Conservation (phyloP, 2,329 filamentous ascomycete species). For the Pyrenochaeta sp. region DNA sequence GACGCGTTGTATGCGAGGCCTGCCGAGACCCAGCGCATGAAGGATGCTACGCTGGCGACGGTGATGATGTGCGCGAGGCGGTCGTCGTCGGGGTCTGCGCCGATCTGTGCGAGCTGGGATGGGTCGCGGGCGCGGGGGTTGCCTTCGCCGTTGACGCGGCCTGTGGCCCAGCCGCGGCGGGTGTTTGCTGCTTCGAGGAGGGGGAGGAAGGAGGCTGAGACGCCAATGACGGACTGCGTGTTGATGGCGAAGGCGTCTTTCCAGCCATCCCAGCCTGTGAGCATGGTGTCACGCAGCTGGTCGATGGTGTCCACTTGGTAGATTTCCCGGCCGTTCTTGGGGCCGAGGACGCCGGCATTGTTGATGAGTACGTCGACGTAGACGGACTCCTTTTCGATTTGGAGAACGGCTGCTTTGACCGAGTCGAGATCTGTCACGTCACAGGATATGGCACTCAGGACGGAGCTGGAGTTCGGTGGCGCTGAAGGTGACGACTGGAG, state of each 20-base stretch:
- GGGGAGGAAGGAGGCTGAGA: constrained; percentile 55
- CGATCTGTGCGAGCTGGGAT: constrained; percentile 20
- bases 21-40: constrained; percentile 47
- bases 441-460: constrained; percentile 52
- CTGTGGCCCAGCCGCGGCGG: constrained; percentile 48
- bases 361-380: constrained; percentile 62
- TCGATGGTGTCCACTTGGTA: constrained; percentile 54
- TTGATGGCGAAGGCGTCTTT: constrained; percentile 52
- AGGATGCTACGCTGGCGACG: constrained; percentile 51
- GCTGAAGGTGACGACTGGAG: constrained; percentile 43
- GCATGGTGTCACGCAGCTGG: constrained; percentile 53
- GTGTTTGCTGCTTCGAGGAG: constrained; percentile 55
- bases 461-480: constrained; percentile 18
- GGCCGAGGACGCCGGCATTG: constrained; percentile 59
- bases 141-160: constrained; percentile 39
- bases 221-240: constrained; percentile 53
- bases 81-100: constrained; percentile 40
- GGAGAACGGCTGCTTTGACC: constrained; percentile 50
- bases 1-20: constrained; percentile 54
- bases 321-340: constrained; percentile 50
- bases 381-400: constrained; percentile 52
- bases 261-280: constrained; percentile 45
- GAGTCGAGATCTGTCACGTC: constrained; percentile 54
- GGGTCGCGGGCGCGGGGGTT: constrained; percentile 33
- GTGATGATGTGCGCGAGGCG: constrained; percentile 57